Conservation (phyloP, 768 basidiomycete species). For the Suillus discolor region DNA sequence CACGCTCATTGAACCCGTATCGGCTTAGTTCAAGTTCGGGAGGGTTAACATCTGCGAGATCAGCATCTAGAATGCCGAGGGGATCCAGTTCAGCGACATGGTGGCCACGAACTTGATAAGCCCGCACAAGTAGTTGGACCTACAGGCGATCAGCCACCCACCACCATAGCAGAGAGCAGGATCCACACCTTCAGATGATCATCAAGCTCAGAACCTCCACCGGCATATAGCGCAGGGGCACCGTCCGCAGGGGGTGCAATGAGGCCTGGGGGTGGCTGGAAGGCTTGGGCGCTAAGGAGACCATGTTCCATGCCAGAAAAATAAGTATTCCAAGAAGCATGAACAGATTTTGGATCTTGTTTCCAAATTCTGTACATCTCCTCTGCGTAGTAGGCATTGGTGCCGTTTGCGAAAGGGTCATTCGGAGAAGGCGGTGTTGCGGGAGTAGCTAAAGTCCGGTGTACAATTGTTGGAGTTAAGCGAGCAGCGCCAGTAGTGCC, state of each 20-base stretch:
- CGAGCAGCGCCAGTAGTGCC: conserved; percentile 23
- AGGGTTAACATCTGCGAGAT: conserved; percentile 76
- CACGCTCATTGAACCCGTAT: conserved; percentile 94
- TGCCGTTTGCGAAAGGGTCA: conserved; percentile 90
- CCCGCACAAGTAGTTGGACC: conserved; percentile 97
- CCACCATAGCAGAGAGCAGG: conserved; percentile 3
- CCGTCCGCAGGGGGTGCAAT: conserved; percentile 77
- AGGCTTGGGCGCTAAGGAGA: conserved; percentile 75
- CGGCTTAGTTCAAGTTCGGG: conserved; percentile 92
- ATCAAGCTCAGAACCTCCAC: conserved; percentile 77
- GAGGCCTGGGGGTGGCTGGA: conserved; percentile 78
- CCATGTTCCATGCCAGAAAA: conserved; percentile 94
- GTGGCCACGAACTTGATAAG: conserved; percentile 98
- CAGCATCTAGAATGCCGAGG: conserved; percentile 88
- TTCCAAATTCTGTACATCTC: conserved; percentile 96
- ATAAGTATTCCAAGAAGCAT: conserved; percentile 93
- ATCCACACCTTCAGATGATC: conserved; percentile 87
- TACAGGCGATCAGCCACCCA: conserved; percentile 33
- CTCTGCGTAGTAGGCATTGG: conserved; percentile 93
- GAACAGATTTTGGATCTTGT: conserved; percentile 89
- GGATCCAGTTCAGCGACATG: conserved; percentile 96
- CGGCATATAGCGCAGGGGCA: conserved; percentile 70
- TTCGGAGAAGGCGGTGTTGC: conserved; percentile 67
- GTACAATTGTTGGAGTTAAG: conserved; percentile 19
- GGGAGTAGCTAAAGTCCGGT: conserved; percentile 49